Conservation (phyloP, 1,139 yeast species). For the Candida sanyaensis region DNA sequence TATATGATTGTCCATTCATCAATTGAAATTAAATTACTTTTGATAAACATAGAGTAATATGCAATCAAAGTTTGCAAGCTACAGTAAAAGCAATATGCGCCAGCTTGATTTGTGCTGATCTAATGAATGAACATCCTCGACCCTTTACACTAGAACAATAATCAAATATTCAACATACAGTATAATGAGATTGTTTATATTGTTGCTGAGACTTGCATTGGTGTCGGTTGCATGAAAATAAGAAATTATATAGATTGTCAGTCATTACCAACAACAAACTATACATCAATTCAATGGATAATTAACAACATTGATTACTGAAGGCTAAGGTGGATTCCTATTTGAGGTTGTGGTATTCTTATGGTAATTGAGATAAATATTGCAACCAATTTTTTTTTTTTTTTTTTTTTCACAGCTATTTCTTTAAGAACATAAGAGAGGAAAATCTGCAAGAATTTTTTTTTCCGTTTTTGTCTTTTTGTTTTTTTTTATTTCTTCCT, state of each 20-base stretch:
- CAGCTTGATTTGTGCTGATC: not conserved
- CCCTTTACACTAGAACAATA: not conserved
- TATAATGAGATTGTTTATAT: not conserved
- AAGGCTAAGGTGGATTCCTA: not conserved
- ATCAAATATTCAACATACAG: not conserved
- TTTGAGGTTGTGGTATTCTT: not conserved
- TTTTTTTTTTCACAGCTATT: no score
- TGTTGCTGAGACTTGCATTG: no score
- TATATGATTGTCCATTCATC: not conserved
- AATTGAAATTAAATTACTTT: not conserved
- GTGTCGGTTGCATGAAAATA: no score
- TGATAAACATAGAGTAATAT: not conserved
- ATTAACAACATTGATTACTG: slow-evolving; percentile 1
- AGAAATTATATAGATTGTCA: no score
- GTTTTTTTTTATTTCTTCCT: no score
- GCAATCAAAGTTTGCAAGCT: not conserved
- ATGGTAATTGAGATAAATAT: not conserved
- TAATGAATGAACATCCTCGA: not conserved
- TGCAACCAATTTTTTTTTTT: not conserved
- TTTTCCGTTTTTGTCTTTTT: no score
- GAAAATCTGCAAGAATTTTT: no score
- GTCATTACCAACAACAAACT: not conserved
- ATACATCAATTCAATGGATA: not conserved
- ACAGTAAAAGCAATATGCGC: no score
- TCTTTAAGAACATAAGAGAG: no score